A percentile compares a stretch with the other conserved stretches of the same genome.
Evolutionary conservation across 805 yeast genomes (phyloP).

Genomic region (Candida railenensis): DNA sequence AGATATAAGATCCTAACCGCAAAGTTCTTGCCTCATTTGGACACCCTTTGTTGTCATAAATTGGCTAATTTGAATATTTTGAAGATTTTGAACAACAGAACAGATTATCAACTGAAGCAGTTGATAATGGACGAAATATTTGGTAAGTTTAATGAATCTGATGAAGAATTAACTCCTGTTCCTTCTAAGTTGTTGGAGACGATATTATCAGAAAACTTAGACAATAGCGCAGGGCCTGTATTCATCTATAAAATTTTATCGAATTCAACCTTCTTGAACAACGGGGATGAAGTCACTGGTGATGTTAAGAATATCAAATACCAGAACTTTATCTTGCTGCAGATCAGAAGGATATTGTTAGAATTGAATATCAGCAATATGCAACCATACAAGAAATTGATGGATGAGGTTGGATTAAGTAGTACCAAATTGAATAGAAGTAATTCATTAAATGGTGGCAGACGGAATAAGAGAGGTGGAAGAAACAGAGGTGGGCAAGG

Average conservation of each 20-base stretch:
- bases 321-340: slow-evolving; percentile 57
- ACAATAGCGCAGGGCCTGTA: slow-evolving; percentile 49
- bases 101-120: slow-evolving; percentile 61
- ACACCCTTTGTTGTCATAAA: slow-evolving; percentile 71
- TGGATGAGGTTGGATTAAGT: slow-evolving; percentile 87
- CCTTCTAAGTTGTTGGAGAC: slow-evolving; percentile 51
- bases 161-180: slow-evolving; percentile 18
- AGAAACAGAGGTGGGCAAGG: slow-evolving; percentile 1
- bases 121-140: slow-evolving; percentile 65
- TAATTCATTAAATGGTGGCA: slow-evolving; percentile 17
- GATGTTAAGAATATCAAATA: slow-evolving; percentile 23
- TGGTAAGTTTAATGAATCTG: slow-evolving; percentile 41
- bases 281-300: slow-evolving; percentile 37
- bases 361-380: slow-evolving; percentile 53
- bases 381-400: slow-evolving; percentile 78
- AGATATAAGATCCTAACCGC: slow-evolving; percentile 67
- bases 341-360: slow-evolving; percentile 61
- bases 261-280: slow-evolving; percentile 54
- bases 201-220: slow-evolving; percentile 63
- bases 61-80: slow-evolving; percentile 80
- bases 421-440: slow-evolving; percentile 31
- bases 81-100: slow-evolving; percentile 71
- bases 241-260: slow-evolving; percentile 80
- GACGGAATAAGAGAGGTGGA: slow-evolving; percentile 21
- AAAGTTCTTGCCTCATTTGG: slow-evolving; percentile 60